A percentile compares a stretch with the other conserved stretches of the same genome.
These are phyloP conservation scores for Mentha longifolia DNA, from an alignment of 257 asterid species.

Conservation along the genomic window DNA sequence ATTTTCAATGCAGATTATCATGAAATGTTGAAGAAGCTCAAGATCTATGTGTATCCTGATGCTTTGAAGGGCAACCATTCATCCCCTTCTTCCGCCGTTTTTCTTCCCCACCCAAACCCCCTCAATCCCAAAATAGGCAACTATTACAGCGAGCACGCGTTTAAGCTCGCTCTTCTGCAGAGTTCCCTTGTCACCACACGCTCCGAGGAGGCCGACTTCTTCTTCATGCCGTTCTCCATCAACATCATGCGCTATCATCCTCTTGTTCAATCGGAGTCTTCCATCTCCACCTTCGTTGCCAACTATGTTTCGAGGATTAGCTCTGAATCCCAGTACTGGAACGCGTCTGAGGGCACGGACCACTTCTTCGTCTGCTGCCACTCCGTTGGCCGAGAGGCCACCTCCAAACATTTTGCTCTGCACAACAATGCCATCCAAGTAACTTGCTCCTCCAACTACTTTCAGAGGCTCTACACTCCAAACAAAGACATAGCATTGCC, in stretches of 20 bases:
- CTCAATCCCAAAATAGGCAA: slow-evolving; percentile 66
- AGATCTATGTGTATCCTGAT: slow-evolving; percentile 67
- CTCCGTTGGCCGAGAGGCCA: slow-evolving; percentile 73
- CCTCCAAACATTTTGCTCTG: slow-evolving; percentile 54
- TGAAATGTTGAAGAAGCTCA: slow-evolving; percentile 54
- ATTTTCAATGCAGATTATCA: slow-evolving; percentile 57
- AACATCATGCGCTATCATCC: slow-evolving; percentile 77
- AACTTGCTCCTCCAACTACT: slow-evolving; percentile 77
- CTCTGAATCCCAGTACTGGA: slow-evolving; percentile 62
- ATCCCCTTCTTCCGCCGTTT: slow-evolving; percentile 47
- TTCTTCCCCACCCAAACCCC: slow-evolving; percentile 62
- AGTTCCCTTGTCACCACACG: slow-evolving; percentile 50
- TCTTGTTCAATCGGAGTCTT: slow-evolving; percentile 48
- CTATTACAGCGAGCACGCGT: slow-evolving; percentile 80
- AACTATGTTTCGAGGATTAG: slow-evolving; percentile 50
- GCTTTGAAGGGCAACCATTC: slow-evolving; percentile 38
- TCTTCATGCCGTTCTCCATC: slow-evolving; percentile 78
- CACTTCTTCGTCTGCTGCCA: slow-evolving; percentile 79
- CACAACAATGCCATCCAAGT: slow-evolving; percentile 68
- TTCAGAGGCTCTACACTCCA: slow-evolving; percentile 71
- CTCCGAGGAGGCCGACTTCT: slow-evolving; percentile 68
- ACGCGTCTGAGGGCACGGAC: slow-evolving; percentile 76
- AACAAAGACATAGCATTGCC: slow-evolving; percentile 77
- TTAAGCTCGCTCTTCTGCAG: slow-evolving; percentile 67
- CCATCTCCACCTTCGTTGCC: slow-evolving; percentile 66